These are phyloP conservation scores for Annulohypoxylon bovei DNA, from an alignment of 495 filamentous ascomycete genomes.

Conservation along the genomic window DNA sequence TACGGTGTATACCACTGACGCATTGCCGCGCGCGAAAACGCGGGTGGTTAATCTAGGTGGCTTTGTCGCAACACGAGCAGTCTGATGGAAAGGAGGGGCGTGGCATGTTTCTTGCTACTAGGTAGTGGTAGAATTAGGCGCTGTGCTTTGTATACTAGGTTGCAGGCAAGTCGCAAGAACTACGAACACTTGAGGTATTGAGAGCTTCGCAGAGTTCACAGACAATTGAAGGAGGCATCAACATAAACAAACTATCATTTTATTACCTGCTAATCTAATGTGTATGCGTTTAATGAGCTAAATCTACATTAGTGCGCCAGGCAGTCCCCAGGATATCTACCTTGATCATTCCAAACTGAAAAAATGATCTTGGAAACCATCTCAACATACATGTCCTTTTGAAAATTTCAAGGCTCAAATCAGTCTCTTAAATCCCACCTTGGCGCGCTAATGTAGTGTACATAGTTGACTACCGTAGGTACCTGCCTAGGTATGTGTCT, in stretches of 20 bases:
- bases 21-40: slow-evolving; percentile 9
- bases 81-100: not conserved
- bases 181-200: not conserved
- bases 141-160: slow-evolving; percentile 40
- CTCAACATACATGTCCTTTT: too few relatives aligned
- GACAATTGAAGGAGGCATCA: not conserved
- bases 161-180: slow-evolving; percentile 11
- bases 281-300: not conserved
- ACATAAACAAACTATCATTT: not conserved
- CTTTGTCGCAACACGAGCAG: not conserved
- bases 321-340: not conserved
- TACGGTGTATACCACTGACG: slow-evolving; percentile 39
- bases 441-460: not conserved
- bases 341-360: too few relatives aligned
- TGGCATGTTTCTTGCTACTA: slow-evolving; percentile 6
- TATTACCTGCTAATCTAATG: not conserved
- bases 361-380: too few relatives aligned
- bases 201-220: not conserved
- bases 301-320: not conserved
- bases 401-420: too few relatives aligned
- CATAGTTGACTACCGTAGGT: too few relatives aligned
- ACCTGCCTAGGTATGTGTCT: too few relatives aligned
- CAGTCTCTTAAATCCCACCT: not conserved
- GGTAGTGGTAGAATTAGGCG: not conserved
- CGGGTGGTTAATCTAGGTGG: slow-evolving; percentile 19